Base-by-base conservation (phyloP, 495 filamentous ascomycete genomes). In the Neurospora terricola region DNA sequence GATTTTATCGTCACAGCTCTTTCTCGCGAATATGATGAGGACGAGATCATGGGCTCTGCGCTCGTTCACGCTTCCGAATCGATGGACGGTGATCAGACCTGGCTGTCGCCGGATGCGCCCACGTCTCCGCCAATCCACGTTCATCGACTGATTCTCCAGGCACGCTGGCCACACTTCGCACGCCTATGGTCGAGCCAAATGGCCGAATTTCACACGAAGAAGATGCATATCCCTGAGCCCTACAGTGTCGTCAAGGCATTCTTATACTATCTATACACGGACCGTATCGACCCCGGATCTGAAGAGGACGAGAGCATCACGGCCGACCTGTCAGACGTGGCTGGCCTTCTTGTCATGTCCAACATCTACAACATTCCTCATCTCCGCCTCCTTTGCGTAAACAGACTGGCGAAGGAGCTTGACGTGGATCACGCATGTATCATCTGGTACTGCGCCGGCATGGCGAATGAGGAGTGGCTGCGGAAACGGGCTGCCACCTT, bases 351-450 rank as follows among this genome's bases (percentile, higher is more conserved):
- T 2, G 96, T 98, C 70, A 95, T 99, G 93, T 91, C 94, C 30
- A 97, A 98, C 78, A 91, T 98, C 27, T 99, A 99, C 80, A 94
- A 97, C 79, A 94, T 99, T 84, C 94, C 93, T 0, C 91, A 93
- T 72, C 89, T 99, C 4, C 93, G 95, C 14, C 87, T 97, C 12
- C 87, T 98, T 14, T 96, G 94, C 79, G 90, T 98, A 48, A 92
- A 95, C 79, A 87, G 96, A 12, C 87, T 99, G 37, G 91, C 91
- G 69, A 90, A 90, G 59, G 96, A 99, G 76, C 86, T 99, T 1
- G 96, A 98, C 74, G 90, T 98, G 62, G 93, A 97, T 71, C 93
- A 97, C 75, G 95, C 96, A 5, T 97, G 95, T 70, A 91, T 96
- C 78, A 92, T 97, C 45, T 99, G 96, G 94, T 94, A 97, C 82